Evolutionary conservation across 2,329 filamentous ascomycete species (phyloP), one percentile per base, ranked within the genome.

Genomic region (Ambrosiella xylebori): DNA sequence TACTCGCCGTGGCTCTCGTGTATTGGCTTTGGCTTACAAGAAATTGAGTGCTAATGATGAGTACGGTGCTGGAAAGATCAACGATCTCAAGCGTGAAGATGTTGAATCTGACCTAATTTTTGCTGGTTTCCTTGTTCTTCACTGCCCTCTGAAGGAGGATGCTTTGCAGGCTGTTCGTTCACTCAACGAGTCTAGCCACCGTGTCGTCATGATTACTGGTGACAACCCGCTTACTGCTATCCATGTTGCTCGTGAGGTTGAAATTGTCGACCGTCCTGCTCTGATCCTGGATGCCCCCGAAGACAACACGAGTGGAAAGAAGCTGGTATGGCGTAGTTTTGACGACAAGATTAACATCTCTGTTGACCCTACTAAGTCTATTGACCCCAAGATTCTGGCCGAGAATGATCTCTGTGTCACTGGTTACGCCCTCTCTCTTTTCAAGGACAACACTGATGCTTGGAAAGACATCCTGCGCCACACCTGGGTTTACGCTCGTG

Each of bases 181-280:
- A 88, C 79, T 98, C 65, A 98, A 96, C 68, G 93, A 98, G 74
- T 97, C 91, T 71, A 97, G 90, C 72, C 93, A 98, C 70, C 88
- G 93, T 65, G 89, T 95, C 52, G 86, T 98, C 64, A 98, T 98
- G 93, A 98, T 98, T 64, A 98, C 93, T 61, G 93, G 93, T 68
- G 93, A 98, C 70, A 98, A 98, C 69, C 91, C 93, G 11, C 78
- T 98, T 56, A 98, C 93, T 45, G 93, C 93, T 63, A 88, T 95
- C 9, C 91, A 98, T 67, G 93, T 98, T 59, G 93, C 93, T 13
- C 84, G 85, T 61, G 85, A 96, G 69, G 93, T 98, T 35, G 93
- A 98, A 69, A 98, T 98, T 69, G 89, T 98, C 13, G 93, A 98
- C 66, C 85, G 93, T 59, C 90, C 97, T 39, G 88, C 93, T 57